Base-by-base conservation (phyloP, 2,329 filamentous ascomycete species). In the Exophiala calicioides region DNA sequence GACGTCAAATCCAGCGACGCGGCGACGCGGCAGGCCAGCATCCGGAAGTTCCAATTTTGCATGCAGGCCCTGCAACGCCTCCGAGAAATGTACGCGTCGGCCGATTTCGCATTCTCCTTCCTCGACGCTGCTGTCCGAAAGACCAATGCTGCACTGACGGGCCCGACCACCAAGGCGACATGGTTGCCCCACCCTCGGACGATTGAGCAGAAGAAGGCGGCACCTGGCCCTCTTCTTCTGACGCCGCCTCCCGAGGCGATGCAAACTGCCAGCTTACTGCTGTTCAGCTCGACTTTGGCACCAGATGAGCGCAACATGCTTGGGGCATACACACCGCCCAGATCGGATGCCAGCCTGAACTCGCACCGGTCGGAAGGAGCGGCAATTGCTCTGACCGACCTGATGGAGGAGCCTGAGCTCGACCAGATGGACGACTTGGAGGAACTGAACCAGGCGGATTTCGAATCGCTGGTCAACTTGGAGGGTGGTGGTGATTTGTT, bases 81-180 rank as follows among this genome's bases (percentile, higher is more conserved):
- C 13, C 82, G 90, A 27, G 89, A 95, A 62, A 88, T 90, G 21
- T 96, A 97, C 62, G 84, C 90, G 0, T 90, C 90, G 0, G 91
- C 91, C n/a, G 90, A 96, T 66, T 95, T 93, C 60, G 90, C 89
- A n/a, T 91, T 88, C 1, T 88, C 88, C 2, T 96, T 96, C 72
- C 77, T 96, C n/a, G 88, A 95, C 64, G 89, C 90, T 1, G 89
- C 90, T 1, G 86, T 95, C 53, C 84, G 87, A 94, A 95, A 71
- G 88, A 88, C 6, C 83, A 87, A 46, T 19, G 37, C 37, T 12
- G 39, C 50, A 30, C 19, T 50, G n/a, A 32, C 41, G 12, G 39
- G 32, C 16, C 21, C 38, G 12, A 27, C 21, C 21, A 18, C 31
- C n/a, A n/a, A n/a, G n/a, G n/a, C n/a, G n/a, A n/a, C n/a, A n/a